Conservation (phyloP, 768 basidiomycete species). For the Mycena floridula region DNA sequence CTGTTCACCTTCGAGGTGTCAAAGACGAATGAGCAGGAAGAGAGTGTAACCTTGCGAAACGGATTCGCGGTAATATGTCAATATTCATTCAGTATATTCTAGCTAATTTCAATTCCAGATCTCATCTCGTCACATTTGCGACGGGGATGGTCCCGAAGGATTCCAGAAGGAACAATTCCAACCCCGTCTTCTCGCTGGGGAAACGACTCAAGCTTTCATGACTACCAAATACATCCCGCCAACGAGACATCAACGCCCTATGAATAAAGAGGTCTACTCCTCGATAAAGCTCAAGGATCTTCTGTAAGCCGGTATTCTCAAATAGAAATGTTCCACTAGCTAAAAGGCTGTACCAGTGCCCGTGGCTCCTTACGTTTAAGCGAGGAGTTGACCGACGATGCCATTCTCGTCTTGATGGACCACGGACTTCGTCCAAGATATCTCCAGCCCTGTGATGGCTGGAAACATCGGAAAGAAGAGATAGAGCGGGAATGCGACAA, state of each 20-base stretch:
- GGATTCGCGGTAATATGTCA: conserved; percentile 40
- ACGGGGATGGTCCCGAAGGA: conserved; percentile 6
- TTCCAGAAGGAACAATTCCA: conserved; percentile 5
- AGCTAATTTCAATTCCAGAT: conserved; percentile 5
- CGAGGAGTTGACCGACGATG: conserved; percentile 16
- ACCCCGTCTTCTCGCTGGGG: conserved; percentile 30
- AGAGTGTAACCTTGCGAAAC: conserved; percentile 32
- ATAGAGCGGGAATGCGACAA: background rate
- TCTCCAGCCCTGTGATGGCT: conserved; percentile 13
- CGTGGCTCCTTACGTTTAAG: conserved; percentile 17
- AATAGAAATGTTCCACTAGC: background rate
- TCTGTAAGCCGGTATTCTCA: background rate
- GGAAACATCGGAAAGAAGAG: conserved; percentile 14
- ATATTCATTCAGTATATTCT: background rate
- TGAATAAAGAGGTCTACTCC: background rate
- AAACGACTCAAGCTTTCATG: conserved; percentile 35
- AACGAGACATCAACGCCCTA: background rate
- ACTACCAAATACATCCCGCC: conserved; percentile 19
- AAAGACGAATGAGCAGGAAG: conserved; percentile 51
- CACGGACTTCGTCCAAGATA: conserved; percentile 23
- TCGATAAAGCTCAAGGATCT: background rate
- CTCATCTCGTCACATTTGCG: conserved; percentile 7
- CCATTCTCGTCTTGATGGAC: conserved; percentile 18
- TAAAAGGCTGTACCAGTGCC: conserved; percentile 9
- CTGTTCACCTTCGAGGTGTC: conserved; percentile 49